phyloP scores from a whole-genome alignment of 2,329 filamentous ascomycete genomes.

The Diaporthe caulivora region DNA sequence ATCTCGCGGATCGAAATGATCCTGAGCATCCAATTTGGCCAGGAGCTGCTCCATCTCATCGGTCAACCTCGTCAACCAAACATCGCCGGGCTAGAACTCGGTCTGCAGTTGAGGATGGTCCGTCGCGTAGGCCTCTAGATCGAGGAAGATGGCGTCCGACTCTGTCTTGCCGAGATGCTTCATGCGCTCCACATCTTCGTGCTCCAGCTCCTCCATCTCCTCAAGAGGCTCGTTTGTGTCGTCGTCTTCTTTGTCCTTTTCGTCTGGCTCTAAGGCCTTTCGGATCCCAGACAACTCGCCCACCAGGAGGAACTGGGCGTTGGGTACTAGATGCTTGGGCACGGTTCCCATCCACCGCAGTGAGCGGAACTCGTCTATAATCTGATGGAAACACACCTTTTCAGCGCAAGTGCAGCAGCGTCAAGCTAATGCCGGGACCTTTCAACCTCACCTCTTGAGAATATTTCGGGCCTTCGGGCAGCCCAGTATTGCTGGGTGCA shows the following conservation, averaged over 20 bases:
- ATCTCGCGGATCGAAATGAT: neutral
- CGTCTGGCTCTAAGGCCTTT: conserved; percentile 67
- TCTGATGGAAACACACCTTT: conserved; percentile 59
- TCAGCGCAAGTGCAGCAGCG: neutral
- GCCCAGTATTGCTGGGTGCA: conserved; percentile 71
- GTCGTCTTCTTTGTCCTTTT: conserved; percentile 67
- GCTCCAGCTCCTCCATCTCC: conserved; percentile 80
- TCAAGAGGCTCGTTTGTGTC: conserved; percentile 75
- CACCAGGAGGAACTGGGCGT: conserved; percentile 83
- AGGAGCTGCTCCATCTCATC: neutral
- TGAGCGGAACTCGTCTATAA: conserved; percentile 78
- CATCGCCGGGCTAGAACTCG: conserved; percentile 56
- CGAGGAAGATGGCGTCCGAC: conserved; percentile 59
- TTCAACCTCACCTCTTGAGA: conserved; percentile 71
- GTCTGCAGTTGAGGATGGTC: conserved; percentile 75
- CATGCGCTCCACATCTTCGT: conserved; percentile 79
- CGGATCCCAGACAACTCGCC: conserved; percentile 73
- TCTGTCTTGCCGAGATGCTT: conserved; percentile 61
- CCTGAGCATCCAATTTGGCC: neutral
- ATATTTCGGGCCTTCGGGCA: conserved; percentile 77
- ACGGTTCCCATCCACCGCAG: conserved; percentile 81
- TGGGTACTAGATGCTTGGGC: conserved; percentile 79
- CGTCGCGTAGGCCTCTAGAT: conserved; percentile 62
- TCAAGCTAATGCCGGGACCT: rapidly evolving
- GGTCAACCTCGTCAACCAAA: neutral